Evolutionary conservation across 768 basidiomycete genomes (phyloP), one percentile per base, ranked within the genome.

Genomic region (Phaeolepiota aurea): DNA sequence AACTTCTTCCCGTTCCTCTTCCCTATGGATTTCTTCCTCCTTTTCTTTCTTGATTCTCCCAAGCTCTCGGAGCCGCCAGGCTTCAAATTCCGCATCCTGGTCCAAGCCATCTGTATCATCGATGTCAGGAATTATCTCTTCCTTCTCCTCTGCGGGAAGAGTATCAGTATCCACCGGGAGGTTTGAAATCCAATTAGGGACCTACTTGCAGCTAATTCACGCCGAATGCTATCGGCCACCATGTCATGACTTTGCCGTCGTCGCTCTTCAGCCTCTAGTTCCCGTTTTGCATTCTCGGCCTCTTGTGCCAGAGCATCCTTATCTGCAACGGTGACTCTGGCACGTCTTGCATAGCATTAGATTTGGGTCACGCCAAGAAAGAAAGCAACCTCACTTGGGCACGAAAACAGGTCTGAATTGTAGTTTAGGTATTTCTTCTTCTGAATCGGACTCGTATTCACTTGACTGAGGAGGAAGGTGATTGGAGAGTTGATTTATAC

Each of bases 31-130:
- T 43, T 86, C 82, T 0, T 84, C 90, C 57, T 96, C 90, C 59
- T 93, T 89, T 63, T 99, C 96, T 41, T 82, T 77, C 61, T 94
- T 90, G 46, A 99, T 87, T 45, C 96, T 76, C n/a, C 72, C 80
- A 5, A 99, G 74, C 57, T 99, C 96, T 44, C 96, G 79, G 37
- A 97, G 61, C 42, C 96, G 76, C 96, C 96, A 99, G 3, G 84
- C 88, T 54, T 97, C 93, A 50, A 99, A 99, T 59, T 98, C 96
- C 39, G 59, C 80, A 12, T 76, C 72, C 2, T 92, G 87, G 53
- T 97, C 92, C 36, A 92, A 56, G 1, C 88, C 94, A 52, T 99
- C 96, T 3, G 89, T 87, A 58, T 99, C 96, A 61, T 98, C 93
- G 0, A 98, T 75, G 46, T 97, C 92, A 2, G 87, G 87, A 22